Base-by-base conservation (phyloP, 2,329 filamentous ascomycete genomes). In the Aspergillus ustus region DNA sequence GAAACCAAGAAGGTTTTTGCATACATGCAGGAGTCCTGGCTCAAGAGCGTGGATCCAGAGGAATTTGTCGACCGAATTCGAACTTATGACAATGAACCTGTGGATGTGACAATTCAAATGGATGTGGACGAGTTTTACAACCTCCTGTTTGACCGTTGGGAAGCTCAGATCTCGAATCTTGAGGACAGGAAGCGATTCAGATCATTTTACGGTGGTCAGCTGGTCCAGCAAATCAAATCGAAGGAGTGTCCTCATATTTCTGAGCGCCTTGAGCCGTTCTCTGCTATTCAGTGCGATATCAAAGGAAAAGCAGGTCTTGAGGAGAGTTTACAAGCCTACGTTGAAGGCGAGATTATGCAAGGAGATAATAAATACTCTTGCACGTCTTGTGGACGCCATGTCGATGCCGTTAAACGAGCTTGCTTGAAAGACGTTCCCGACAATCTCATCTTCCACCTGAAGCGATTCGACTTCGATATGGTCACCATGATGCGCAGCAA, bases 331-430 rank as follows among this genome's bases (percentile, higher is more conserved):
- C 88, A 93, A 69, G 92, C 94, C n/a, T 98, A 97, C 74, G 93
- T 98, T 13, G 91, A 96, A 73, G 95, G 95, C 4, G 95, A 99
- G 77, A 88, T 95, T 40, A 93, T 99, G 90, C 92, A 97, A 82
- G 95, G 96, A 67, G 93, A 97, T 70, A 98, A 99, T 81, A 97
- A 97, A 79, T 99, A 98, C 82, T 96, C 96, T 67, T 99, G 95
- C 78, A 93, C 93, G 31, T 90, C 87, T 4, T 99, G 95, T 74
- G 91, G 92, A 64, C 87, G 87, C 11, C 91, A 95, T 69, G 95
- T 99, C 17, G 91, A 97, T 76, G 95, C 95, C 20, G 92, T 98
- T 67, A 97, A 97, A 77, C 87, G 59, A 69, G 91, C 93, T 13
- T 98, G 94, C 69, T 80, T 98, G 60, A 97, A 97, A 73, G 90